Conservation (phyloP, 148 eudicot species). For the Rhododendron mucronatum region DNA sequence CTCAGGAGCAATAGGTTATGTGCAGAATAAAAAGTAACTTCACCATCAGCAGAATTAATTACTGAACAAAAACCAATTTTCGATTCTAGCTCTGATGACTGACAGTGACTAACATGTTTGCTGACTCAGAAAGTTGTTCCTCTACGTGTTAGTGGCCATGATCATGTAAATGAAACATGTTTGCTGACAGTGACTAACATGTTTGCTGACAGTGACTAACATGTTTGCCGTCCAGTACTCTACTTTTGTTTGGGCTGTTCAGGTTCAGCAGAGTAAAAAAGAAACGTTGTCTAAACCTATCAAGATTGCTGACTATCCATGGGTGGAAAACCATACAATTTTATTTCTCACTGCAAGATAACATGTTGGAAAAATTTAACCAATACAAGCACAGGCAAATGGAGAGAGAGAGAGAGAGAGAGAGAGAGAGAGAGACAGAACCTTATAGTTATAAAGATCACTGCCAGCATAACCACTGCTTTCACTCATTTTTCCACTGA, state of each 20-base stretch:
- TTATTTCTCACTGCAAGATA: neutral
- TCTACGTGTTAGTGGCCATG: no score
- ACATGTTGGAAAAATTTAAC: neutral
- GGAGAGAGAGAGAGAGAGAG: neutral
- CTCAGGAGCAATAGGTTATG: no score
- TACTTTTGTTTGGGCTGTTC: neutral
- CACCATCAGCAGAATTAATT: no score
- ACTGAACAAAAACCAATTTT: no score
- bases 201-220: no score
- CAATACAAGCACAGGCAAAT: neutral
- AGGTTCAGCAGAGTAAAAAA: neutral
- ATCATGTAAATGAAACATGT: no score
- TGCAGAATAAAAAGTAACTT: no score
- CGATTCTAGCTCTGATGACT: no score
- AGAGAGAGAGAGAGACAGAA: conserved; percentile 17
- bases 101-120: no score
- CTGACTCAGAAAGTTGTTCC: no score
- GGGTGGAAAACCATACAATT: neutral
- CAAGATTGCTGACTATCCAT: neutral
- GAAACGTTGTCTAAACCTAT: neutral
- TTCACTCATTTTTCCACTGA: conserved; percentile 91
- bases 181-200: no score
- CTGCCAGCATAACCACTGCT: conserved; percentile 83
- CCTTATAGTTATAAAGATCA: conserved; percentile 96
- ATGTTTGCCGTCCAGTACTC: no score